These are phyloP conservation scores for Zygosaccharomyces siamensis DNA, from an alignment of 805 yeast species.

Conservation along the genomic window DNA sequence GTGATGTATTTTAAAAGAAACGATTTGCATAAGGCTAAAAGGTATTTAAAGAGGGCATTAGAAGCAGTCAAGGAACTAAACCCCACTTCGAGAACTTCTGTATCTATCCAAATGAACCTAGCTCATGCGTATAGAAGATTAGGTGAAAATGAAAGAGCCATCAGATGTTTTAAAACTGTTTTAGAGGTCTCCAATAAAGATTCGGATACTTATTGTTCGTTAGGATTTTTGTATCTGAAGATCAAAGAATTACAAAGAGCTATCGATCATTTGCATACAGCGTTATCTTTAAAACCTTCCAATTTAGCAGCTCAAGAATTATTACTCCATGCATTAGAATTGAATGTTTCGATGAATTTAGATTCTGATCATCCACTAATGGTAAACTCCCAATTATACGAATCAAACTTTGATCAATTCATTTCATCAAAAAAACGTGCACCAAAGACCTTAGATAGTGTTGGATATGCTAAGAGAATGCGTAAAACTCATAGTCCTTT, in stretches of 20 bases:
- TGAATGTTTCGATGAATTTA: slow-evolving; percentile 38
- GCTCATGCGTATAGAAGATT: slow-evolving; percentile 82
- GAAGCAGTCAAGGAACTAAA: slow-evolving; percentile 62
- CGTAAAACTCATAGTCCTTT: slow-evolving; percentile 6
- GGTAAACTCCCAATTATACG: slow-evolving; percentile 20
- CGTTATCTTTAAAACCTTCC: slow-evolving; percentile 69
- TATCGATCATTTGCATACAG: slow-evolving; percentile 71
- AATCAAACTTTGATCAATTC: slow-evolving; percentile 10
- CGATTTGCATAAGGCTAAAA: slow-evolving; percentile 64
- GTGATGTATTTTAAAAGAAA: slow-evolving; percentile 79
- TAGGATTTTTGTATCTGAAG: slow-evolving; percentile 78
- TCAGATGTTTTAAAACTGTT: slow-evolving; percentile 73
- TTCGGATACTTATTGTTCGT: slow-evolving; percentile 71
- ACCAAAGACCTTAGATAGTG: slow-evolving; percentile 10
- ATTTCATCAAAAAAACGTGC: slow-evolving; percentile 12
- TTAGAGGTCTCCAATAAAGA: slow-evolving; percentile 64
- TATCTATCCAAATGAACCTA: slow-evolving; percentile 76
- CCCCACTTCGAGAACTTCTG: slow-evolving; percentile 78
- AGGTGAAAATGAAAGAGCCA: slow-evolving; percentile 58
- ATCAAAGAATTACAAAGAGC: slow-evolving; percentile 61
- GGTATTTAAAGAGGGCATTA: slow-evolving; percentile 64
- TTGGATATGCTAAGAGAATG: slow-evolving; percentile 11
- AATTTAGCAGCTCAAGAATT: slow-evolving; percentile 84
- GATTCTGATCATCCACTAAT: slow-evolving; percentile 32
- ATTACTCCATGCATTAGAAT: slow-evolving; percentile 70